Percentiles rank a stretch among this genome's conserved stretches.
Conservation (phyloP, 768 basidiomycete species). For the Dioszegia crocea region DNA sequence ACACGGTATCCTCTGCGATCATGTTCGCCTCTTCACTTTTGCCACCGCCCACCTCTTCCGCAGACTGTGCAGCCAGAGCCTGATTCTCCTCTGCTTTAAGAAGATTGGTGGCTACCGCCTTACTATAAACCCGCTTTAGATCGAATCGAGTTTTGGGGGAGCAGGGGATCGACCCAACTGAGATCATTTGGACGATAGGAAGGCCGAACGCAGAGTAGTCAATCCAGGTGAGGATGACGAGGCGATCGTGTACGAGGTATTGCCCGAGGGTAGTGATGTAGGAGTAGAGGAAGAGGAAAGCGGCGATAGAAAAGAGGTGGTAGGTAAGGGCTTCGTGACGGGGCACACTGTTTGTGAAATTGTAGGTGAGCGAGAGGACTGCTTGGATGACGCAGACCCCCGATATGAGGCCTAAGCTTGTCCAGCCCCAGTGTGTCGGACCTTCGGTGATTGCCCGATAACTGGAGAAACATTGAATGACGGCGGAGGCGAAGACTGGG, state of each 20-base stretch:
- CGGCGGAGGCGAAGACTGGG: neutral
- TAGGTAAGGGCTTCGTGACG: conserved; percentile 9
- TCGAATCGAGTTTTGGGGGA: conserved; percentile 21
- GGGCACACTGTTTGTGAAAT: conserved; percentile 6
- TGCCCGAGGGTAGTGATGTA: conserved; percentile 25
- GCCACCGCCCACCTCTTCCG: neutral
- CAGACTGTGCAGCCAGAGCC: neutral
- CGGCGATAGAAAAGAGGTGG: conserved; percentile 15
- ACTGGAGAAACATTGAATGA: conserved; percentile 2
- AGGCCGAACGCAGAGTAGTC: conserved; percentile 15
- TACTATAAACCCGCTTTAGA: conserved; percentile 20
- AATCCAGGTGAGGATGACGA: conserved; percentile 6
- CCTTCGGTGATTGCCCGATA: neutral
- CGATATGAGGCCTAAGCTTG: neutral
- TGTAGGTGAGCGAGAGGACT: neutral
- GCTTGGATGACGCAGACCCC: neutral
- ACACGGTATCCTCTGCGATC: conserved; percentile 1
- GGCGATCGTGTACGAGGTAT: conserved; percentile 9
- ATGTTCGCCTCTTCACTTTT: conserved; percentile 15
- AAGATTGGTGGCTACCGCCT: conserved; percentile 11
- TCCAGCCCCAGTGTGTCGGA: neutral
- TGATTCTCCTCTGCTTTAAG: neutral
- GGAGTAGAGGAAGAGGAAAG: conserved; percentile 3
- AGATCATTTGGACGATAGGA: neutral
- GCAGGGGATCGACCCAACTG: conserved; percentile 12